Base-by-base conservation (phyloP, 2,329 filamentous ascomycete genomes). In the Claviceps maximensis region DNA sequence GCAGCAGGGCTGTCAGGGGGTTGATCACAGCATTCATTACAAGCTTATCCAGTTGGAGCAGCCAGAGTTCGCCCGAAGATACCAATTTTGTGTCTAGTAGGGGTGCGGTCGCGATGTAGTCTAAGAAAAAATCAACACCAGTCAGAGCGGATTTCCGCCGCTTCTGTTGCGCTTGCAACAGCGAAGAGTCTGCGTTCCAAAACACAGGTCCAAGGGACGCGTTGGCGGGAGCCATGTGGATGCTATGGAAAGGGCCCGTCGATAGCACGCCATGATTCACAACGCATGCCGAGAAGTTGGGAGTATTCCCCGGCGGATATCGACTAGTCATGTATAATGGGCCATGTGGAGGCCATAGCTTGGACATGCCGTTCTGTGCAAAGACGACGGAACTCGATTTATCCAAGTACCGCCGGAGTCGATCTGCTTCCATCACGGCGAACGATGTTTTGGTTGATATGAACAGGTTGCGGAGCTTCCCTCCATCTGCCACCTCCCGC, bases 361-460 rank as follows among this genome's bases (percentile, higher is more conserved):
- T 75, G 33, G 87, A 89, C 80, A 96, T 86, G 47, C 91, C 91
- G 61, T 95, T 95, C 61, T 96, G 90, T 25, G 88, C 71, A 61
- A 96, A 87, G 13, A 85, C 75, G n/a, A 96, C 79, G 0, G 87
- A 86, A n/a, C 83, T 87, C 3, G 74, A 67, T 3, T 70, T 66
- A 57, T 81, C 76, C 2, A 83, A 75, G 51, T 95, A 79, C 1
- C 78, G 68, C 7, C 78, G 71, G 15, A 95, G 67, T 19, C 71
- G 64, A 50, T 75, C 73, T 5, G 75, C 68, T 42, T 86, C 84
- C 1, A 76, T 70, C n/a, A 87, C 66, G 0, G 87, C 86, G 40
- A 79, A 70, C 2, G 79, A 71, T 0, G 89, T 80, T 67, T 95
- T 96, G 31, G 84, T 87, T 2, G 86, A 77, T 25, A 96, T 71